A percentile compares a stretch with the other conserved stretches of the same genome.
Conservation (phyloP, 2,329 filamentous ascomycete species). For the Aureobasidium sp. region DNA sequence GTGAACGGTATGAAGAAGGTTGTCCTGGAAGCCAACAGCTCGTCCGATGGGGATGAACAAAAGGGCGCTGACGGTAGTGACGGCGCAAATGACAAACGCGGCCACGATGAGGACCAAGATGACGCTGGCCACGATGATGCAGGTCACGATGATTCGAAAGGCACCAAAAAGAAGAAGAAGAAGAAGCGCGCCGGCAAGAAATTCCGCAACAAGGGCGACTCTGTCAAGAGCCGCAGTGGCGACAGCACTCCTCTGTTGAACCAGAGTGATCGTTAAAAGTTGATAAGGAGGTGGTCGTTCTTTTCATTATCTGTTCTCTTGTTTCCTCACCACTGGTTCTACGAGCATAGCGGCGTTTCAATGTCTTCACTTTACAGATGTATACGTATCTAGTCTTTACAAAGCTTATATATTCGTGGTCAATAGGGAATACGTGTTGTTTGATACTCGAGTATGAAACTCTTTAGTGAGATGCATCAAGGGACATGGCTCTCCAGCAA, state of each 20-base stretch:
- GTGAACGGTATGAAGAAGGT: constrained; percentile 67
- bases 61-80: constrained; percentile 23
- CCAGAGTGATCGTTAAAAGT: constrained; percentile 18
- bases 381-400: background rate
- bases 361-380: background rate
- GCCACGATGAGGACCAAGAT: constrained; percentile 9
- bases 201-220: constrained; percentile 16
- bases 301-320: background rate
- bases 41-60: constrained; percentile 38
- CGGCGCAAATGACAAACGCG: constrained; percentile 12
- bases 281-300: background rate
- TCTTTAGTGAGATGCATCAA: background rate
- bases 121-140: constrained; percentile 10
- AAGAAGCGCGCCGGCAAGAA: constrained; percentile 19
- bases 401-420: background rate
- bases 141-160: constrained; percentile 10
- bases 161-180: constrained; percentile 20
- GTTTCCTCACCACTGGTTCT: background rate
- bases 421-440: background rate
- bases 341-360: constrained; percentile 1
- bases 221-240: constrained; percentile 14
- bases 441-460: background rate
- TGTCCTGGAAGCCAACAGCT: constrained; percentile 60
- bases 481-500: background rate
- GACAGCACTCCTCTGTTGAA: constrained; percentile 17